Evolutionary conservation across 352 stramenopile species (phyloP), one percentile per base, ranked within the genome.

Genomic region (Phytophthora europaea): DNA sequence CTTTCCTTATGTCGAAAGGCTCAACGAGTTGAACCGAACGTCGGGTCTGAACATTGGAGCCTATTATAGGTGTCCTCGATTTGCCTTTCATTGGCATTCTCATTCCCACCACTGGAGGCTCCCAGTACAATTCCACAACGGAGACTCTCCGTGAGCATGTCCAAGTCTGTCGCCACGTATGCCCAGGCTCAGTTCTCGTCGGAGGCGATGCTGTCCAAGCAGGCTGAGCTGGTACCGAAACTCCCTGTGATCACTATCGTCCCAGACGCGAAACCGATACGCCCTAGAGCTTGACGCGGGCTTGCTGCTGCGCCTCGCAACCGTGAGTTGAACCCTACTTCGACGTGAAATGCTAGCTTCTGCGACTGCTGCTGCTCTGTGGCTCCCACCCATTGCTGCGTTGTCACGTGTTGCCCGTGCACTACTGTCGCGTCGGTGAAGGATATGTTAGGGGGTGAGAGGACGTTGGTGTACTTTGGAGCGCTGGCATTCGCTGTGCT

Each of bases 391-490:
- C 80, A 78, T 61, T 82, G 69, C 73, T 82, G 82, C 48, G 54
- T 73, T 50, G 58, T 83, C 23, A 72, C 65, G 20, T 81, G 74
- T 34, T 88, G 80, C 47, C 80, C 80, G 28, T 88, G 80, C 68
- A 79, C 79, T 23, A 80, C 80, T 18, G 73, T 77, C 18, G 80
- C 80, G 18, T 77, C 74, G 36, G 62, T 85, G 10, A 80, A 83
- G 34, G 68, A 83, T 43, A 67, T 60, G 7, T 72, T 88, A 28
- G 79, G 78, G 16, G 69, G 67, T 26, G 81, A 88, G 45, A 52
- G 65, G 13, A 82, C 75, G 23, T 60, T 88, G 66, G 52, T 88
- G 34, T 86, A 80, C 68, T 89, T 81, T 56, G 79, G 79, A 8
- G 75, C 58, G 18, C 69, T 89, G 43, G 72, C 72, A 2, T 83